Evolutionary conservation across 768 basidiomycete genomes (phyloP).

Genomic region (Cystofilobasidium bisporidii): DNA sequence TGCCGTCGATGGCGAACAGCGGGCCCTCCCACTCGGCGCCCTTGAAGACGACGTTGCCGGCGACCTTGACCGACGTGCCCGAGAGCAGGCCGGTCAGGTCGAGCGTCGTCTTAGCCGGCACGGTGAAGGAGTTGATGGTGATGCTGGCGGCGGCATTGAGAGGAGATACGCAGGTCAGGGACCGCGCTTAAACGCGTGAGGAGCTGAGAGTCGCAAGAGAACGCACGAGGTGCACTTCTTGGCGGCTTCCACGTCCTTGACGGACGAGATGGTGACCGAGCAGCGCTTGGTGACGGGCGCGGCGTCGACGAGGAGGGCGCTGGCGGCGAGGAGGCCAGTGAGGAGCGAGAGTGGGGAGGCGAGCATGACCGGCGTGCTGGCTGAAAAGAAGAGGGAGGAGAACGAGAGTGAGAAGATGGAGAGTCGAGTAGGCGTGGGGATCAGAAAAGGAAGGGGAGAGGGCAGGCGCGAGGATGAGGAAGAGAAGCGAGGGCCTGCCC

Average conservation of each 20-base stretch:
- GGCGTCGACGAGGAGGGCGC: conserved; percentile 11
- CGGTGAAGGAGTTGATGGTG: conserved; percentile 8
- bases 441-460: too few species aligned
- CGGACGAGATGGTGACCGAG: conserved; percentile 51
- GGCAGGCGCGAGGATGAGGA: too few species aligned
- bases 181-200: background rate
- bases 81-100: conserved; percentile 43
- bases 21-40: conserved; percentile 28
- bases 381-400: too few species aligned
- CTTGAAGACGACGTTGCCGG: conserved; percentile 47
- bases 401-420: too few species aligned
- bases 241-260: conserved; percentile 49
- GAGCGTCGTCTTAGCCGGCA: conserved; percentile 48
- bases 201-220: too few species aligned
- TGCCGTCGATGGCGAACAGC: conserved; percentile 25
- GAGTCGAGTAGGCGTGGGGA: too few species aligned
- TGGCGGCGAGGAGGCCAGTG: too few species aligned
- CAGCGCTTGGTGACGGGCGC: conserved; percentile 27
- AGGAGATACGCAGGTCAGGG: too few species aligned
- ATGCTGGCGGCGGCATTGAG: too few species aligned
- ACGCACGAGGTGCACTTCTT: conserved; percentile 46
- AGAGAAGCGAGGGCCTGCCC: too few species aligned
- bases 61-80: conserved; percentile 54
- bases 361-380: too few species aligned
- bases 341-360: too few species aligned